A percentile compares a stretch with the other conserved stretches of the same genome.
Evolutionary conservation across 495 filamentous ascomycete genomes (phyloP).

Genomic region (Hypoxylon fragiforme): DNA sequence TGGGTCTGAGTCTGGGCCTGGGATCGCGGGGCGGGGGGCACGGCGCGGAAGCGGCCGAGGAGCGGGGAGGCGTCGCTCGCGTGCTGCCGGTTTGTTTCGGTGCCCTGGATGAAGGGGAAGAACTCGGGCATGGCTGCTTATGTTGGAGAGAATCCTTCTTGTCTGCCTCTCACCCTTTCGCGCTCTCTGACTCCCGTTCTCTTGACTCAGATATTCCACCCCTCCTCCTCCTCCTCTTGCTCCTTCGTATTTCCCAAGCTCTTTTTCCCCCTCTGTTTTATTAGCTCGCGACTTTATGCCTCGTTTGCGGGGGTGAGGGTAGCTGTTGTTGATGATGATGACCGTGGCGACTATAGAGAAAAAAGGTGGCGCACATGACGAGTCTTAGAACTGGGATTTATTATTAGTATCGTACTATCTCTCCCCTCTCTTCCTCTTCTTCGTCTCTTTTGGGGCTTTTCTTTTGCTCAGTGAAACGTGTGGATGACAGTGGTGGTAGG

Average conservation of each 20-base stretch:
- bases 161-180: background rate
- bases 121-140: constrained; percentile 54
- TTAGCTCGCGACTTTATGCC: background rate
- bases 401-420: background rate
- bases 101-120: constrained; percentile 65
- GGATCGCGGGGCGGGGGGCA: constrained; percentile 37
- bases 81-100: constrained; percentile 51
- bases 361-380: constrained; percentile 25
- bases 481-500: background rate
- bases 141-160: background rate
- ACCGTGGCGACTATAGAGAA: background rate
- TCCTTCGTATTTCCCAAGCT: background rate
- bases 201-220: background rate
- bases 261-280: background rate
- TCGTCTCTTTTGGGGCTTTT: too few species aligned
- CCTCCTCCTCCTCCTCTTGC: background rate
- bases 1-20: constrained; percentile 14
- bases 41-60: constrained; percentile 63
- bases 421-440: background rate
- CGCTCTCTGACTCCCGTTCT: background rate
- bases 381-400: background rate
- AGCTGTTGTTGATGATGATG: too few species aligned
- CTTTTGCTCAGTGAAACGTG: background rate
- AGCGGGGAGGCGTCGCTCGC: constrained; percentile 53
- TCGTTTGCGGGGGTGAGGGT: background rate